A percentile compares a stretch with the other conserved stretches of the same genome.
Evolutionary conservation across 163 green algal species (phyloP).

Genomic region (Chlamydomonas reinhardtii): DNA sequence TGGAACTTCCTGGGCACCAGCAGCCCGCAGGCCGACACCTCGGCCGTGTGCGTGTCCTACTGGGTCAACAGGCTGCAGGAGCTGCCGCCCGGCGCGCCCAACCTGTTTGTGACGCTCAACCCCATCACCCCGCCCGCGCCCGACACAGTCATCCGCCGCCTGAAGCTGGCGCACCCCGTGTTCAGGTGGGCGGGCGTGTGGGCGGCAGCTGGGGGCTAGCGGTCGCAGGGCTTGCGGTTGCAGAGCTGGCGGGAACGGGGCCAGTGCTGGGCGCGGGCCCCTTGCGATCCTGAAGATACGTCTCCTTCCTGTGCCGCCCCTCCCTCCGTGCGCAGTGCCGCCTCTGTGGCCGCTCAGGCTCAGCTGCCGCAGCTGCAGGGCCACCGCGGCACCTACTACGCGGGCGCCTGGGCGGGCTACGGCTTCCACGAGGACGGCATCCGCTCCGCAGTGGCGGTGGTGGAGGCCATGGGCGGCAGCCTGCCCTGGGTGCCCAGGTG

Average conservation of each 20-base stretch:
- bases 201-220: too few species aligned
- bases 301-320: too few species aligned
- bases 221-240: too few species aligned
- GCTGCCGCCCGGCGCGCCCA: constrained; percentile 74
- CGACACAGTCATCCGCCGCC: constrained; percentile 67
- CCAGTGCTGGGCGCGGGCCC: too few species aligned
- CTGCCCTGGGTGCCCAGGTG: constrained; percentile 74
- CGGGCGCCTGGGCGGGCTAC: constrained; percentile 93
- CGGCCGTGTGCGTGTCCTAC: constrained; percentile 91
- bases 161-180: constrained; percentile 86
- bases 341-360: constrained; percentile 75
- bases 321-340: constrained; percentile 50
- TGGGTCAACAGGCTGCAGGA: constrained; percentile 87
- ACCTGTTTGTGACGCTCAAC: constrained; percentile 97
- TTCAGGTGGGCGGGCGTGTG: constrained; percentile 72
- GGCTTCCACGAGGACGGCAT: constrained; percentile 99
- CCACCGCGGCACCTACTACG: constrained; percentile 78
- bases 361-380: constrained; percentile 80
- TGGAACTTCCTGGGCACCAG: constrained; percentile 93
- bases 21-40: constrained; percentile 8
- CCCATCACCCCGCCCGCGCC: constrained; percentile 73
- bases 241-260: neutral
- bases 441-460: constrained; percentile 76
- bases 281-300: too few species aligned
- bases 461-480: constrained; percentile 61